These are phyloP conservation scores for Tuber microsphaerosporum DNA, from an alignment of 495 filamentous ascomycete species.

Conservation along the genomic window DNA sequence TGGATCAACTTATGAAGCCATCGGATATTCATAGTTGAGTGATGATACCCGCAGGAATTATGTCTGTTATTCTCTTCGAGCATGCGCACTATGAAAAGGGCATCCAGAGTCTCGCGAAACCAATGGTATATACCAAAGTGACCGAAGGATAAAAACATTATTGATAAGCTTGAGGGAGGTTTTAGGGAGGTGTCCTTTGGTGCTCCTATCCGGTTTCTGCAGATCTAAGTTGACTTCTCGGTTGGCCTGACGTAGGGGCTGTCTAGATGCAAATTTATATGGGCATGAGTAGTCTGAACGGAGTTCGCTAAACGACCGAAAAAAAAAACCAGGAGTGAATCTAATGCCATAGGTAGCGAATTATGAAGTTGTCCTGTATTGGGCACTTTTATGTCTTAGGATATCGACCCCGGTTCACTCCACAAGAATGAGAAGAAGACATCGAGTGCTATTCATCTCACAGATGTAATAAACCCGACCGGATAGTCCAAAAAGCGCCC, in stretches of 20 bases:
- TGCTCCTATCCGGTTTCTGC: not conserved
- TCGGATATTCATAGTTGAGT: not conserved
- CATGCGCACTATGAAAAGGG: not conserved
- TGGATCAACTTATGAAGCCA: not conserved
- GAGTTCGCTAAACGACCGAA: not conserved
- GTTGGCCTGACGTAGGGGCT: not conserved
- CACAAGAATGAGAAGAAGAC: not conserved
- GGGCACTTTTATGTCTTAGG: not conserved
- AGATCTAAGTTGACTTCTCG: not conserved
- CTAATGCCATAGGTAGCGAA: not conserved
- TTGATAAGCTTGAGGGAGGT: not conserved
- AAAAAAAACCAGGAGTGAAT: not conserved
- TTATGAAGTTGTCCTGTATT: not conserved
- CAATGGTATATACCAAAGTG: not conserved
- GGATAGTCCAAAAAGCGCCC: not conserved
- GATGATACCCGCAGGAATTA: not conserved
- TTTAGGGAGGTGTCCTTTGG: not conserved
- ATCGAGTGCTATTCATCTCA: not conserved
- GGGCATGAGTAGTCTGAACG: not conserved
- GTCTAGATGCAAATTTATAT: not conserved
- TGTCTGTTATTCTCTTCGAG: not conserved
- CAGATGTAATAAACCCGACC: not conserved
- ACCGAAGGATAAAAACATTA: not conserved
- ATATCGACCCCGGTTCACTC: not conserved
- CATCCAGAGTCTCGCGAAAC: not conserved